Percentiles rank a stretch among this genome's conserved stretches.
Evolutionary conservation across 805 yeast genomes (phyloP).

Genomic region (Myxozyma kluyveri): DNA sequence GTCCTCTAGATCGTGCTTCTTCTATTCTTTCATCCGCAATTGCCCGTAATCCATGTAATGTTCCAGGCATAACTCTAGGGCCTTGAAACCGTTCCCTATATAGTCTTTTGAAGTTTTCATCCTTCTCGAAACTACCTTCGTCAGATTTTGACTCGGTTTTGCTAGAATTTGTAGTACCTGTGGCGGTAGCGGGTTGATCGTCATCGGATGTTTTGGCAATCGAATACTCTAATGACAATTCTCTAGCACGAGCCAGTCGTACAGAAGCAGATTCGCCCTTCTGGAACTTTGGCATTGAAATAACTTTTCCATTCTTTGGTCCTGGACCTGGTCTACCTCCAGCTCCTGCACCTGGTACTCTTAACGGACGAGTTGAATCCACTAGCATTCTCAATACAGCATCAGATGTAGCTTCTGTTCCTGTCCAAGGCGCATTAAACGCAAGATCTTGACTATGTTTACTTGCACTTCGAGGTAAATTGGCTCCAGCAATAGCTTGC

Average conservation of each 20-base stretch:
- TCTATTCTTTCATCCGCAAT: conserved; percentile 74
- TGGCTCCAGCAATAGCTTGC: conserved; percentile 43
- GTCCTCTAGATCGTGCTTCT: conserved; percentile 70
- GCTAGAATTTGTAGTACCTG: too few species aligned
- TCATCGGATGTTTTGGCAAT: conserved; percentile 42
- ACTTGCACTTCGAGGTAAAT: conserved; percentile 47
- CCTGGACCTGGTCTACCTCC: too few species aligned
- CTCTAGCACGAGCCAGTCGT: conserved; percentile 61
- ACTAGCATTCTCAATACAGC: conserved; percentile 53
- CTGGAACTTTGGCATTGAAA: conserved; percentile 32
- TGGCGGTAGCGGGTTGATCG: conserved; percentile 1
- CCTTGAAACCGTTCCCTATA: conserved; percentile 65
- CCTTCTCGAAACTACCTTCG: conserved; percentile 44
- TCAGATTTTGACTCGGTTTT: neutral
- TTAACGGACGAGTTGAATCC: conserved; percentile 49
- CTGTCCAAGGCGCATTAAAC: conserved; percentile 56
- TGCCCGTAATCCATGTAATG: conserved; percentile 44
- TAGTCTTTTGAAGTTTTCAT: conserved; percentile 50
- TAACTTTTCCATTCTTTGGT: conserved; percentile 15
- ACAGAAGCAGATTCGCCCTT: conserved; percentile 31
- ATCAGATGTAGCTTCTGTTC: conserved; percentile 50
- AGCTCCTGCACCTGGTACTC: conserved; percentile 25
- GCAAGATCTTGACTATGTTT: conserved; percentile 51
- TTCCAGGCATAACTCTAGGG: conserved; percentile 44
- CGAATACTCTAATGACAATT: conserved; percentile 62